phyloP scores from a whole-genome alignment of 108 stramenopile species.

The Skeletonema grethae region DNA sequence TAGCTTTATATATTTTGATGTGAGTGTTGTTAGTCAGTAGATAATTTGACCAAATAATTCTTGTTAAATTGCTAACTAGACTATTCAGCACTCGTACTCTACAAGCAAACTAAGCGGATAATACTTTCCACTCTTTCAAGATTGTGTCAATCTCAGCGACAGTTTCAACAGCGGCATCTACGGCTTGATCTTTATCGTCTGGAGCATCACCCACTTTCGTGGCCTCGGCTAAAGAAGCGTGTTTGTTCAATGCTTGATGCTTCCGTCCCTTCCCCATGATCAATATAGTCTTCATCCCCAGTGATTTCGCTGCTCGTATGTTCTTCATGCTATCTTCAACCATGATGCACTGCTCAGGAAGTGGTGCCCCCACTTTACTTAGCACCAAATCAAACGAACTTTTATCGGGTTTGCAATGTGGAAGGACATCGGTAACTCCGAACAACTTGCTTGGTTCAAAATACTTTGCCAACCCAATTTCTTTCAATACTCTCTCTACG shows the following conservation, averaged over 20 bases:
- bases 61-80: background rate
- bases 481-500: constrained; percentile 59
- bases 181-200: constrained; percentile 61
- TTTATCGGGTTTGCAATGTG: constrained; percentile 82
- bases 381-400: constrained; percentile 73
- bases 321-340: constrained; percentile 92
- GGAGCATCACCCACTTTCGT: constrained; percentile 62
- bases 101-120: background rate
- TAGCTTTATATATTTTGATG: background rate
- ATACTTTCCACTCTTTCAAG: constrained; percentile 55
- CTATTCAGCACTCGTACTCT: background rate
- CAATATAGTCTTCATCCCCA: constrained; percentile 81
- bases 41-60: background rate
- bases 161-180: constrained; percentile 63
- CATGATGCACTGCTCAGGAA: constrained; percentile 72
- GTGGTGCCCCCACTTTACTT: constrained; percentile 41
- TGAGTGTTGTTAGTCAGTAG: background rate
- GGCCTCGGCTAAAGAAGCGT: constrained; percentile 42
- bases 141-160: constrained; percentile 55
- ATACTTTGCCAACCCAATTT: constrained; percentile 55
- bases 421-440: constrained; percentile 83
- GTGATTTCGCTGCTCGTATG: constrained; percentile 62
- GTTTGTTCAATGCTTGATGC: background rate
- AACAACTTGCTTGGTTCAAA: constrained; percentile 69
- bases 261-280: constrained; percentile 55